Percentiles rank a stretch among this genome's conserved stretches.
Evolutionary conservation across 2,329 filamentous ascomycete species (phyloP).

Genomic region (Microdochium nivale): DNA sequence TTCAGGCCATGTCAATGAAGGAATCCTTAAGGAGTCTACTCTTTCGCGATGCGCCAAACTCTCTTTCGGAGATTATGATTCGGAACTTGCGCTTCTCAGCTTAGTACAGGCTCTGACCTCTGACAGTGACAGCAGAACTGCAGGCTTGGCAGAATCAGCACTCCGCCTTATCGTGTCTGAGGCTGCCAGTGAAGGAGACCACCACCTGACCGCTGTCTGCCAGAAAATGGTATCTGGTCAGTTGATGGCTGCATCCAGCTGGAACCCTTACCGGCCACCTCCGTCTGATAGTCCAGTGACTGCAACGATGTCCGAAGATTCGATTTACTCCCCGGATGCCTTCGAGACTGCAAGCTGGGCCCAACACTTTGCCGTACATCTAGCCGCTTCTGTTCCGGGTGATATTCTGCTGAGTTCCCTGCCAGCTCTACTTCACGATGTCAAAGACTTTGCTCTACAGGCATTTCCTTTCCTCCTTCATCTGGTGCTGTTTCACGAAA

Average conservation of each 20-base stretch:
- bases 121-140: conserved; percentile 43
- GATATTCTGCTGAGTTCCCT: conserved; percentile 65
- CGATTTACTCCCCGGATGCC: conserved; percentile 25
- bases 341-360: conserved; percentile 50
- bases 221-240: conserved; percentile 42
- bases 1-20: conserved; percentile 57
- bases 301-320: conserved; percentile 13
- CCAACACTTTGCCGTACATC: conserved; percentile 47
- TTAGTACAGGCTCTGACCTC: conserved; percentile 55
- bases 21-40: conserved; percentile 51
- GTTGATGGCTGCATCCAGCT: conserved; percentile 45
- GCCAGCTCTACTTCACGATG: conserved; percentile 52
- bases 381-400: conserved; percentile 49
- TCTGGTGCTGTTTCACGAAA: conserved; percentile 62
- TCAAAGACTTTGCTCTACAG: conserved; percentile 62
- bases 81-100: conserved; percentile 54
- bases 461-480: conserved; percentile 82
- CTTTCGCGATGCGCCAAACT: conserved; percentile 40
- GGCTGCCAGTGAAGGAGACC: conserved; percentile 36
- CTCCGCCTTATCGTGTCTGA: conserved; percentile 48
- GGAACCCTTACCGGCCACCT: conserved; percentile 45
- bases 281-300: conserved; percentile 38
- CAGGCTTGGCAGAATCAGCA: conserved; percentile 53
- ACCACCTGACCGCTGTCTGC: conserved; percentile 39
- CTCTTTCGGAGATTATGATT: conserved; percentile 40